These are phyloP conservation scores for Dioszegia crocea DNA, from an alignment of 768 basidiomycete genomes.

Conservation along the genomic window DNA sequence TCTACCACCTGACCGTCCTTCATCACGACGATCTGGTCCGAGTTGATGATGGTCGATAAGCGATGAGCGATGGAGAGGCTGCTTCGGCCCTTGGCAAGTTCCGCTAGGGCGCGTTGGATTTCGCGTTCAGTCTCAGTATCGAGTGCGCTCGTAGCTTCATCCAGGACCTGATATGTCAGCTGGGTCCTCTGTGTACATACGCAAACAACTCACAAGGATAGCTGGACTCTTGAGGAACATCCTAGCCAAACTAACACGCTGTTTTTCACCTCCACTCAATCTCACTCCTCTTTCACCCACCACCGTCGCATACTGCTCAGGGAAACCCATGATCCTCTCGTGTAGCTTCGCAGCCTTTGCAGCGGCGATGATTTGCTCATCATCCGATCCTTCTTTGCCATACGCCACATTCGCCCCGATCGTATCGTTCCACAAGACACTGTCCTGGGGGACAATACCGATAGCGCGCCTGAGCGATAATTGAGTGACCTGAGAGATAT, in stretches of 20 bases:
- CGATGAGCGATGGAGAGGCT: slow-evolving; percentile 77
- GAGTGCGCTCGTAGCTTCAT: slow-evolving; percentile 57
- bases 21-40: slow-evolving; percentile 80
- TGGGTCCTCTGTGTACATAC: slow-evolving; percentile 55
- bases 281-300: slow-evolving; percentile 85
- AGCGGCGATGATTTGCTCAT: slow-evolving; percentile 72
- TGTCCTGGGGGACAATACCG: slow-evolving; percentile 86
- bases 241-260: slow-evolving; percentile 79
- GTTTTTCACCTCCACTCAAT: slow-evolving; percentile 82
- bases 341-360: slow-evolving; percentile 82
- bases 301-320: slow-evolving; percentile 75
- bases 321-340: slow-evolving; percentile 75
- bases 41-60: slow-evolving; percentile 57
- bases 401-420: slow-evolving; percentile 57
- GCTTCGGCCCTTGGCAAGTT: slow-evolving; percentile 64
- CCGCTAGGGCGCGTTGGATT: slow-evolving; percentile 80
- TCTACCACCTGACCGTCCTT: slow-evolving; percentile 86
- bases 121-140: slow-evolving; percentile 88
- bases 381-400: slow-evolving; percentile 66
- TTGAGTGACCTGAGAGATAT: slow-evolving; percentile 83
- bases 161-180: slow-evolving; percentile 24
- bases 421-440: slow-evolving; percentile 46
- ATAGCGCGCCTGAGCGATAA: slow-evolving; percentile 71
- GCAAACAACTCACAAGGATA: slow-evolving; percentile 69
- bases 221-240: slow-evolving; percentile 82